Conservation (phyloP, 2,329 filamentous ascomycete species). For the Lasiodiplodia hormozganensis region DNA sequence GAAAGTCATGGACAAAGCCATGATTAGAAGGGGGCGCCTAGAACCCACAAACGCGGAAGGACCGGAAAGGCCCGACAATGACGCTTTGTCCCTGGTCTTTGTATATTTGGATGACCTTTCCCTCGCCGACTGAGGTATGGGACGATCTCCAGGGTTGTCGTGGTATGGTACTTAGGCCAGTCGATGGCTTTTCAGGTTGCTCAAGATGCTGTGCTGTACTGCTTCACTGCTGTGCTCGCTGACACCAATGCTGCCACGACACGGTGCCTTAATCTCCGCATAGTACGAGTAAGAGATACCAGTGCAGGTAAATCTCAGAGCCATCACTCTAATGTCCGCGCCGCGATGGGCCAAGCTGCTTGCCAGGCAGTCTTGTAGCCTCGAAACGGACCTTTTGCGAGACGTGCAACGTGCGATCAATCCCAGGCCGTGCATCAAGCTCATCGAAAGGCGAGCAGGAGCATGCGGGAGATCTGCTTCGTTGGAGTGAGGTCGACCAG, state of each 20-base stretch:
- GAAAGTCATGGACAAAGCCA: not conserved
- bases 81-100: conserved; percentile 4
- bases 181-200: not conserved
- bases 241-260: conserved; percentile 39
- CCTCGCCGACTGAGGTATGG: conserved; percentile 24
- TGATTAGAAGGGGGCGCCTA: not conserved
- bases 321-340: conserved; percentile 38
- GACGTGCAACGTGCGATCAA: conserved; percentile 29
- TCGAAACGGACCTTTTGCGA: conserved; percentile 29
- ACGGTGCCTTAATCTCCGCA: conserved; percentile 25
- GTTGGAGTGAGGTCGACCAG: conserved; percentile 30
- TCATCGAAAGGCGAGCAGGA: conserved; percentile 41
- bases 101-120: not conserved
- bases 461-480: conserved; percentile 37
- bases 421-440: conserved; percentile 44
- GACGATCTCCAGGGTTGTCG: not conserved
- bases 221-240: conserved; percentile 62
- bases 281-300: conserved; percentile 25
- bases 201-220: conserved; percentile 25
- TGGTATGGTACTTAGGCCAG: not conserved
- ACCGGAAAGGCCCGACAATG: not conserved
- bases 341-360: conserved; percentile 31
- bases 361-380: conserved; percentile 33
- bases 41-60: not conserved
- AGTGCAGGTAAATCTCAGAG: conserved; percentile 16